Percentiles rank a stretch among this genome's conserved stretches.
phyloP scores from a whole-genome alignment of 2,329 filamentous ascomycete species.

The Phialocephala sp. region DNA sequence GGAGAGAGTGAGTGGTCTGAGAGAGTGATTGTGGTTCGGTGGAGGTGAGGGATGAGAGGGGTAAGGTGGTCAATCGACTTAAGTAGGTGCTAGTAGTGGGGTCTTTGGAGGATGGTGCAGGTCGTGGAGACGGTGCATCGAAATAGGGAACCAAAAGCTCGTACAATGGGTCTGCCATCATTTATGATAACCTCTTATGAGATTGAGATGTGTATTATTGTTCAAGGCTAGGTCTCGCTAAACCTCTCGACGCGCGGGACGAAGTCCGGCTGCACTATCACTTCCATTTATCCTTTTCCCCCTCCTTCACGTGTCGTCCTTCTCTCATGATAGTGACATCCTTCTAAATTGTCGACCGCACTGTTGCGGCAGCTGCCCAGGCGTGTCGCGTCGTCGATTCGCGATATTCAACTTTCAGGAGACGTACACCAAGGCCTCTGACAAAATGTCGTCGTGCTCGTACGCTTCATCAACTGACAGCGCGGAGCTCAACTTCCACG shows the following conservation, averaged over 20 bases:
- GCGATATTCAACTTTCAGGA: neutral
- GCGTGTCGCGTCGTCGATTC: neutral
- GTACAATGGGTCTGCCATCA: slow-evolving; percentile 75
- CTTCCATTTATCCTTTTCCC: neutral
- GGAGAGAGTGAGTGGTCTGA: slow-evolving; percentile 78
- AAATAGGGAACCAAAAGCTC: slow-evolving; percentile 73
- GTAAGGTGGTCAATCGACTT: slow-evolving; percentile 75
- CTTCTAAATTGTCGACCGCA: neutral
- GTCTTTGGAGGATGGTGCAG: slow-evolving; percentile 51
- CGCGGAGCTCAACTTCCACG: slow-evolving; percentile 29
- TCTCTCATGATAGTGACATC: neutral
- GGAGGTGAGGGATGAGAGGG: slow-evolving; percentile 72
- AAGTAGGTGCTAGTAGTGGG: slow-evolving; percentile 72
- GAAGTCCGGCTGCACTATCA: neutral
- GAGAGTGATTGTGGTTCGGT: slow-evolving; percentile 81
- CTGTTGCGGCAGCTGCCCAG: slow-evolving; percentile 7
- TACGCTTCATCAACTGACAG: slow-evolving; percentile 12
- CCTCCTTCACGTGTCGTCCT: neutral
- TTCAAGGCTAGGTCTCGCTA: slow-evolving; percentile 1
- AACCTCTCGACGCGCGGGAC: neutral
- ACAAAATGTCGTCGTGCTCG: slow-evolving; percentile 5
- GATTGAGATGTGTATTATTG: slow-evolving; percentile 21
- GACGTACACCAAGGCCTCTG: neutral
- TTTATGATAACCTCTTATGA: slow-evolving; percentile 26
- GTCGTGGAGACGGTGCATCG: slow-evolving; percentile 49